Conservation (phyloP, 495 filamentous ascomycete genomes). For the Trypethelium eluteriae region DNA sequence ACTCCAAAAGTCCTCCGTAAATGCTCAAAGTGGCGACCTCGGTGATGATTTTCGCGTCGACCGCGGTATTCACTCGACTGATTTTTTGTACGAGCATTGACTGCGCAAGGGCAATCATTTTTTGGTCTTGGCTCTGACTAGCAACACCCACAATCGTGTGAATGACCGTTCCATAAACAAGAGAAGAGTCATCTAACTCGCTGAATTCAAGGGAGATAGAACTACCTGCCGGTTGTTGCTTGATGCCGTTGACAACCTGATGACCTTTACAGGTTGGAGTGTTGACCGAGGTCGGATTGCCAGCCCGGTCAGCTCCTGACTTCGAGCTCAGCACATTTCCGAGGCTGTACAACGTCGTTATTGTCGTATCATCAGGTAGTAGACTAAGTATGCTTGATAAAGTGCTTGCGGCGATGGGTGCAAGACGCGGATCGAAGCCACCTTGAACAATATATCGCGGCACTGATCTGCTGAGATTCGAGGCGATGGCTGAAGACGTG, state of each 20-base stretch:
- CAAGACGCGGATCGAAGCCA: constrained; percentile 52
- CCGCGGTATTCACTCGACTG: constrained; percentile 63
- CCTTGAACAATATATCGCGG: constrained; percentile 79
- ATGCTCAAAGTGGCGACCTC: constrained; percentile 73
- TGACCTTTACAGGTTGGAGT: constrained; percentile 18
- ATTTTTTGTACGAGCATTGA: constrained; percentile 94
- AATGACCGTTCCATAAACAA: constrained; percentile 70
- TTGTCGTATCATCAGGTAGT: constrained; percentile 84
- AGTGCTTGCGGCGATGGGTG: constrained; percentile 68
- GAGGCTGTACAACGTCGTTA: constrained; percentile 87
- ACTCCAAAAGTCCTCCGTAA: constrained; percentile 65
- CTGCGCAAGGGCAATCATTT: constrained; percentile 89
- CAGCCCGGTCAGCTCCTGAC: constrained; percentile 34
- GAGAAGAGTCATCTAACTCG: constrained; percentile 64
- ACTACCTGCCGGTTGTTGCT: constrained; percentile 60
- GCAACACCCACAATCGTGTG: constrained; percentile 86
- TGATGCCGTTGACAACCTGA: constrained; percentile 38
- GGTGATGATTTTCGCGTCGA: constrained; percentile 75
- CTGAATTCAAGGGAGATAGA: constrained; percentile 63
- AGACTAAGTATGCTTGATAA: constrained; percentile 69
- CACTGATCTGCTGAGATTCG: constrained; percentile 70
- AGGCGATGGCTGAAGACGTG: constrained; percentile 60
- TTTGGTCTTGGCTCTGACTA: constrained; percentile 68
- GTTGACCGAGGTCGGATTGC: constrained; percentile 27
- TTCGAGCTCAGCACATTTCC: constrained; percentile 82